Percentiles rank a stretch among this genome's conserved stretches.
These are phyloP conservation scores for Microdochium nivale DNA, from an alignment of 2,329 filamentous ascomycete species.

Conservation along the genomic window DNA sequence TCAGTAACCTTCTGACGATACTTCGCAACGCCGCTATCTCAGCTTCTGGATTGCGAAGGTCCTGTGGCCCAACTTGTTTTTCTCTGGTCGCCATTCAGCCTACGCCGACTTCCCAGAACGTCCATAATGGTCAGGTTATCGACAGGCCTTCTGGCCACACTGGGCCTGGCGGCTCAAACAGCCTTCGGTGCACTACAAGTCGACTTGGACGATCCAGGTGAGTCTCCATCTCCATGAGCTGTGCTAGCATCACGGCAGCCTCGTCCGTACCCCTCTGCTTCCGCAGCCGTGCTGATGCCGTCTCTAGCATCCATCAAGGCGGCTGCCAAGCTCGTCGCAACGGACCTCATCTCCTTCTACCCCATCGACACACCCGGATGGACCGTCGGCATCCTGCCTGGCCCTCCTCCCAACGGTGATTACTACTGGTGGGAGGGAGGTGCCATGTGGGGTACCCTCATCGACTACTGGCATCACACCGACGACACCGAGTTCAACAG, in stretches of 20 bases:
- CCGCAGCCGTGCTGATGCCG: not conserved
- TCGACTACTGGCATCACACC: slow-evolving; percentile 64
- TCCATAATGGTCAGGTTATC: slow-evolving; percentile 13
- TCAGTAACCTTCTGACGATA: not conserved
- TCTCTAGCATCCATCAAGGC: slow-evolving; percentile 34
- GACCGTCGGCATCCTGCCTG: slow-evolving; percentile 48
- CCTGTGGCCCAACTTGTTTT: not conserved
- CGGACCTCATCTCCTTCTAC: slow-evolving; percentile 43
- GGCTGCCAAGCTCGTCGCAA: slow-evolving; percentile 36
- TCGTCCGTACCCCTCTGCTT: not conserved
- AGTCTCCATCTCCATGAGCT: slow-evolving; percentile 3
- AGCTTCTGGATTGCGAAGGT: too few relatives aligned
- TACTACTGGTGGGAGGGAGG: slow-evolving; percentile 73
- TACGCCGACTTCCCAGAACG: slow-evolving; percentile 1
- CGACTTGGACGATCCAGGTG: slow-evolving; percentile 18
- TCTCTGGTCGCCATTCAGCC: slow-evolving; percentile 1
- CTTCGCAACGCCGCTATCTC: not conserved
- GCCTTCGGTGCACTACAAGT: slow-evolving; percentile 17
- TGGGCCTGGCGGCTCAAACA: slow-evolving; percentile 13
- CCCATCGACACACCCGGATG: slow-evolving; percentile 40
- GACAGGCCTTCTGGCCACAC: slow-evolving; percentile 14
- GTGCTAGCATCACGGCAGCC: not conserved
- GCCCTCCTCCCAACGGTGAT: slow-evolving; percentile 42
- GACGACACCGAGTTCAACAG: slow-evolving; percentile 56
- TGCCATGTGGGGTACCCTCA: slow-evolving; percentile 57